These are phyloP conservation scores for Plasmodium inui DNA, from an alignment of 169 alveolate genomes.

Conservation along the genomic window DNA sequence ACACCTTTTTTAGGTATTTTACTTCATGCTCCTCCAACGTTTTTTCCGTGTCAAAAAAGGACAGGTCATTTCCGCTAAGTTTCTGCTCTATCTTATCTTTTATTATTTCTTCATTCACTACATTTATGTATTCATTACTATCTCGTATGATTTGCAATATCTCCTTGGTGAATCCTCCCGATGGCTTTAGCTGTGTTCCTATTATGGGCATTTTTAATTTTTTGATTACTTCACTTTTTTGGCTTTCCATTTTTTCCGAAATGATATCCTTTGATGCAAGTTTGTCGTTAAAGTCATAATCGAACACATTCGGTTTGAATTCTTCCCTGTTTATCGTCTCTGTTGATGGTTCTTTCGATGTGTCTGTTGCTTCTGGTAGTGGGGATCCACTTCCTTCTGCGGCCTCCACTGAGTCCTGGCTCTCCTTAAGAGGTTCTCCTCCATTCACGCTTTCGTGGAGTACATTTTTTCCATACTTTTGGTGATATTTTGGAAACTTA, in stretches of 20 bases:
- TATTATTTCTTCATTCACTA: slow-evolving; percentile 55
- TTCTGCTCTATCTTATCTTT: slow-evolving; percentile 49
- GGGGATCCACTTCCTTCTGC: background rate
- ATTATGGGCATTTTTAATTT: slow-evolving; percentile 51
- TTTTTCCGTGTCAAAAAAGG: slow-evolving; percentile 61
- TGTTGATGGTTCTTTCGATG: background rate
- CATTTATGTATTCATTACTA: slow-evolving; percentile 55
- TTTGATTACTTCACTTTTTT: slow-evolving; percentile 59
- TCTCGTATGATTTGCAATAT: slow-evolving; percentile 27
- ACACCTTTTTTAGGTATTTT: slow-evolving; percentile 42
- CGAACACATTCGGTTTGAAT: background rate
- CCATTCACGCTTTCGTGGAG: background rate
- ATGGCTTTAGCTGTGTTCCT: slow-evolving; percentile 73
- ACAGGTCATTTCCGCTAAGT: slow-evolving; percentile 36
- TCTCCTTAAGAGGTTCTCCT: background rate
- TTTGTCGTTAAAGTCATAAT: slow-evolving; percentile 19
- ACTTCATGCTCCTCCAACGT: slow-evolving; percentile 61
- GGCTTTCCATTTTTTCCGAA: slow-evolving; percentile 14
- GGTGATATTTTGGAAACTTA: background rate
- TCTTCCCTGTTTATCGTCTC: background rate
- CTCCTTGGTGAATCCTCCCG: slow-evolving; percentile 73
- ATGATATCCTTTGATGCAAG: slow-evolving; percentile 42
- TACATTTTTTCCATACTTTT: slow-evolving; percentile 1
- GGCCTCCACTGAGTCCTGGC: background rate
- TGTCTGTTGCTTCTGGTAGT: background rate